These are phyloP conservation scores for Clarireedia homoeocarpa DNA, from an alignment of 2,329 filamentous ascomycete species.

Conservation along the genomic window DNA sequence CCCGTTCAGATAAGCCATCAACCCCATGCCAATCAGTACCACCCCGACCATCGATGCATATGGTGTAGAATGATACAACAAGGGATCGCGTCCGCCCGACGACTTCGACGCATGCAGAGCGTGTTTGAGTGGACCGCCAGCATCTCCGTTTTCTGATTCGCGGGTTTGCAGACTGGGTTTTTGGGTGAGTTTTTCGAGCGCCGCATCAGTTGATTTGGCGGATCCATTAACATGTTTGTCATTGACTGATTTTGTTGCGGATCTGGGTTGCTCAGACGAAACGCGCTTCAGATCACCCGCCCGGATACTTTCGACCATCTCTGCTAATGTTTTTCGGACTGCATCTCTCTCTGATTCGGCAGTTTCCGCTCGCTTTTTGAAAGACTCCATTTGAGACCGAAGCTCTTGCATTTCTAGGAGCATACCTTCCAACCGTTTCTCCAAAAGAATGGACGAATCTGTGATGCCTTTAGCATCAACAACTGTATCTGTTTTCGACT, in stretches of 20 bases:
- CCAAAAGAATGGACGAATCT: constrained; percentile 50
- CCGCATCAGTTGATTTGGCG: constrained; percentile 1
- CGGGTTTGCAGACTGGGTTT: constrained; percentile 7
- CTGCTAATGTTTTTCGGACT: constrained; percentile 66
- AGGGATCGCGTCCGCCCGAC: constrained; percentile 37
- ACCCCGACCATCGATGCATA: constrained; percentile 80
- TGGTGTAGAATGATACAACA: constrained; percentile 53
- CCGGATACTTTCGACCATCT: constrained; percentile 81
- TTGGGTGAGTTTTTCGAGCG: constrained; percentile 11
- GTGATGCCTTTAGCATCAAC: constrained; percentile 75
- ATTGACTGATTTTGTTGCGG: constrained; percentile 2
- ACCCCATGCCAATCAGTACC: constrained; percentile 69
- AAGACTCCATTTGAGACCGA: constrained; percentile 45
- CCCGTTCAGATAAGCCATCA: constrained; percentile 82
- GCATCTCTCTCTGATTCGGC: constrained; percentile 72
- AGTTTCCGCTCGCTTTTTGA: constrained; percentile 67
- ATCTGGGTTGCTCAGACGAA: constrained; percentile 18
- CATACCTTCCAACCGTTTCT: constrained; percentile 24
- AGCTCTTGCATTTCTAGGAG: constrained; percentile 25
- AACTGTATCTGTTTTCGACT: constrained; percentile 9
- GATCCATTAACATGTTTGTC: constrained; percentile 11
- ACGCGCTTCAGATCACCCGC: constrained; percentile 45
- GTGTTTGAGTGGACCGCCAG: background rate
- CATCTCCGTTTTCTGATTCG: constrained; percentile 14
- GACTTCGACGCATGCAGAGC: constrained; percentile 5